Conservation (phyloP, 2,329 filamentous ascomycete genomes). For the Penicillium sp. region DNA sequence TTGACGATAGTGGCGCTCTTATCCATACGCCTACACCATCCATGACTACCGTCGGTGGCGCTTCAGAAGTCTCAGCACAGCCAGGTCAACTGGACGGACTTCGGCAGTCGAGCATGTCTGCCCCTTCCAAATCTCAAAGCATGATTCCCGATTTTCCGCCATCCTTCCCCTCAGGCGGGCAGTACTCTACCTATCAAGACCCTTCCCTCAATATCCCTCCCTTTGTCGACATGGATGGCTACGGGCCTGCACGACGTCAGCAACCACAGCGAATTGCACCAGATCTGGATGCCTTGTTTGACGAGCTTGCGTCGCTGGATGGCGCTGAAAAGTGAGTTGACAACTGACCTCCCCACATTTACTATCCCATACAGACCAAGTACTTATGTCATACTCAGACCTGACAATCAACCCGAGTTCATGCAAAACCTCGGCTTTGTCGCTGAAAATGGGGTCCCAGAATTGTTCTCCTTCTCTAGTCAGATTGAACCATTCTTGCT, state of each 20-base stretch:
- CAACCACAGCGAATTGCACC: conserved; percentile 41
- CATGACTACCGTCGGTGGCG: conserved; percentile 32
- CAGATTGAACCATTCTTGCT: conserved; percentile 44
- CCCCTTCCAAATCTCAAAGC: conserved; percentile 28
- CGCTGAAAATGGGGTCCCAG: conserved; percentile 45
- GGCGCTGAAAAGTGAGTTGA: conserved; percentile 54
- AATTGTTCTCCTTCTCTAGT: conserved; percentile 43
- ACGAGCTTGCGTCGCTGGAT: conserved; percentile 64
- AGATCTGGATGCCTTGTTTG: conserved; percentile 59
- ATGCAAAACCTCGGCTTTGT: conserved; percentile 49
- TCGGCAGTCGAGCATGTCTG: conserved; percentile 27
- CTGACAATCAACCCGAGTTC: conserved; percentile 45
- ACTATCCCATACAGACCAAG: conserved; percentile 20
- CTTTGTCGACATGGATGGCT: conserved; percentile 41
- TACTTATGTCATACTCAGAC: conserved; percentile 25
- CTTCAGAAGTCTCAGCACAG: conserved; percentile 28
- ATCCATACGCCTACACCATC: conserved; percentile 40
- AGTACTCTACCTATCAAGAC: conserved; percentile 39
- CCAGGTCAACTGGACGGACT: conserved; percentile 29
- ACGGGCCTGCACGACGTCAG: conserved; percentile 33
- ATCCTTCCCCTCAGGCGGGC: conserved; percentile 31
- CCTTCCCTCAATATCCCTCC: conserved; percentile 35
- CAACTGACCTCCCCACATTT: conserved; percentile 15
- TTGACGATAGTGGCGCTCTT: conserved; percentile 35
- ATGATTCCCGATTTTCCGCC: conserved; percentile 34